Percentiles rank a stretch among this genome's conserved stretches.
Evolutionary conservation across 1,284 basidiomycete species (phyloP).

Genomic region (Stygiomarasmius scandens): DNA sequence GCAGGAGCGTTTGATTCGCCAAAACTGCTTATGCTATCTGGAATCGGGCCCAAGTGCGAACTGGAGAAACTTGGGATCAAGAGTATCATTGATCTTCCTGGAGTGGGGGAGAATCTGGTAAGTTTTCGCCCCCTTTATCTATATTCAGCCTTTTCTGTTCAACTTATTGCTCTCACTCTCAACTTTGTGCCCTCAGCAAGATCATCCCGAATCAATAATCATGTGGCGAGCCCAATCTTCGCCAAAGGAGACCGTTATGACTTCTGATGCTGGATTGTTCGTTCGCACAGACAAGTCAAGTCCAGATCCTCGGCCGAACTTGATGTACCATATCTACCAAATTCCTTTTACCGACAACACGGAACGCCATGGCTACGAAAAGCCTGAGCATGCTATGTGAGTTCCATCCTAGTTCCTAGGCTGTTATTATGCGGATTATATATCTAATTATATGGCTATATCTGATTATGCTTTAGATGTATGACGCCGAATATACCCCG

Average conservation of each 20-base stretch:
- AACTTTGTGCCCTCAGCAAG: neutral
- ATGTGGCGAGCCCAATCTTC: conserved; percentile 5
- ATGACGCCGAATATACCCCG: conserved; percentile 3
- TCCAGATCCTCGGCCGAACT: neutral
- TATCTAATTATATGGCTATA: neutral
- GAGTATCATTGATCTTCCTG: neutral
- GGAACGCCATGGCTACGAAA: neutral
- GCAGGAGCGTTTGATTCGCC: conserved; percentile 12
- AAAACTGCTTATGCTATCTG: conserved; percentile 11
- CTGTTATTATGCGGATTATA: no score
- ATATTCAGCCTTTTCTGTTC: no score
- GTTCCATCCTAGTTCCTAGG: neutral
- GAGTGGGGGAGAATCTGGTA: conserved; percentile 6
- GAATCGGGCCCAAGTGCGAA: conserved; percentile 7
- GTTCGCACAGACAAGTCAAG: neutral
- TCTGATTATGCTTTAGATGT: neutral
- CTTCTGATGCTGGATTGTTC: conserved; percentile 3
- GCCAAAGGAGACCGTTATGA: conserved; percentile 4
- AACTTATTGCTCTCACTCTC: no score
- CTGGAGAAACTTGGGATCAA: conserved; percentile 6
- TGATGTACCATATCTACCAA: conserved; percentile 6
- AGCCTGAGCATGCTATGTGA: conserved; percentile 2
- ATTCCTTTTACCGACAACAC: conserved; percentile 3
- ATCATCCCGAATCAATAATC: conserved; percentile 3
- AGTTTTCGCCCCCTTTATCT: neutral